phyloP scores from a whole-genome alignment of 257 asterid species.

The Capsicum chinense region DNA sequence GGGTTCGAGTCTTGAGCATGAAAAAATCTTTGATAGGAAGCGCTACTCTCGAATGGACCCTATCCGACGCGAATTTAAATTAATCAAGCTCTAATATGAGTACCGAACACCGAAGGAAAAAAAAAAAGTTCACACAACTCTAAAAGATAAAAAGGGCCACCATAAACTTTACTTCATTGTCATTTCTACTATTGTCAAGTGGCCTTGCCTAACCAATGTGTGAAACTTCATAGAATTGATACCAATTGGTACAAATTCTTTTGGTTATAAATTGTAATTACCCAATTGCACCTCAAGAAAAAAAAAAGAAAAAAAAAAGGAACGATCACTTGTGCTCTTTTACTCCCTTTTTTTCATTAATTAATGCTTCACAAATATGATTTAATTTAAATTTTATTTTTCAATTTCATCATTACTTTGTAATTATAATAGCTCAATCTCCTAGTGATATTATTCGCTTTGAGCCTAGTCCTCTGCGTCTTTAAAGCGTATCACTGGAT shows the following conservation, averaged over 20 bases:
- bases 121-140: not conserved
- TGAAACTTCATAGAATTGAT: not conserved
- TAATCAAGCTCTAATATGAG: no score
- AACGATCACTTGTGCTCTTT: not conserved
- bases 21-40: no score
- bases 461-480: not conserved
- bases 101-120: no score
- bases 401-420: not conserved
- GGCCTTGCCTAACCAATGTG: not conserved
- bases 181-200: not conserved
- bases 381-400: not conserved
- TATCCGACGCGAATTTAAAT: no score
- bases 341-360: not conserved
- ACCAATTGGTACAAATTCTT: not conserved
- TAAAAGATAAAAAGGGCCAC: not conserved
- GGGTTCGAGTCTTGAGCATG: no score
- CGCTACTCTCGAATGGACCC: no score
- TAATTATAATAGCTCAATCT: not conserved
- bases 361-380: not conserved
- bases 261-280: not conserved
- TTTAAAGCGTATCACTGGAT: not conserved
- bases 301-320: not conserved
- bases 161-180: not conserved
- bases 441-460: not conserved
- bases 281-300: not conserved